Evolutionary conservation across 2,329 filamentous ascomycete species (phyloP).

Genomic region (Clarireedia sp.): DNA sequence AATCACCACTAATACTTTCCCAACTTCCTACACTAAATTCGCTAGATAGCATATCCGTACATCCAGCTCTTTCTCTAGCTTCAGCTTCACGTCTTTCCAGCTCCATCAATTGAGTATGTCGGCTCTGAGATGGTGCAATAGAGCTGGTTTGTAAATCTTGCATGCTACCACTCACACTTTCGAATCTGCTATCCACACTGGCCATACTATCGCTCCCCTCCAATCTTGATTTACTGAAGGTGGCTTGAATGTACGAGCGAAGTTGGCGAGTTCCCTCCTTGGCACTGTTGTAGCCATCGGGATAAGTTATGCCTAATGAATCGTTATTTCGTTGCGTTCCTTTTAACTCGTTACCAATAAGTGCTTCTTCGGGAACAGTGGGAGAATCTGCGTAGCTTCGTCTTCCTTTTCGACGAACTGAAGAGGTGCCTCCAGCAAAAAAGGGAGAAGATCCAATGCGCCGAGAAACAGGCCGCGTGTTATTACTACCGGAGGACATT

Average conservation of each 20-base stretch:
- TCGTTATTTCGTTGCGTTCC: conserved; percentile 12
- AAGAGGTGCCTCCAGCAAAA: conserved; percentile 16
- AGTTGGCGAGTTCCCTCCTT: conserved; percentile 25
- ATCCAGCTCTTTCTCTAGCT: not conserved
- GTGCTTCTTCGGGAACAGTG: conserved; percentile 22
- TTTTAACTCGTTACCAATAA: conserved; percentile 9
- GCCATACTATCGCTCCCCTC: conserved; percentile 14
- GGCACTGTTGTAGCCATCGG: conserved; percentile 20
- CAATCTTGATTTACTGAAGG: conserved; percentile 12
- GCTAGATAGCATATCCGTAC: not conserved
- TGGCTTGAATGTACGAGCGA: conserved; percentile 19
- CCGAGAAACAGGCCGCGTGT: conserved; percentile 19
- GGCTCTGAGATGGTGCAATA: not conserved
- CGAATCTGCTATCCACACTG: conserved; percentile 24
- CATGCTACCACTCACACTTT: conserved; percentile 17
- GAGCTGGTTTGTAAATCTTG: conserved; percentile 2
- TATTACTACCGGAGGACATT: conserved; percentile 8
- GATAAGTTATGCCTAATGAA: conserved; percentile 18
- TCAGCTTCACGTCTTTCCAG: not conserved
- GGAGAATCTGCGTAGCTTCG: conserved; percentile 22
- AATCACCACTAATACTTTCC: conserved; percentile 1
- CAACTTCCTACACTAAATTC: conserved; percentile 3
- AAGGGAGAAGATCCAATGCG: conserved; percentile 25
- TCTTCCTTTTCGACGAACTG: conserved; percentile 14
- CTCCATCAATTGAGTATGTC: conserved; percentile 8